Conservation (phyloP, 1,139 yeast species). For the Debaryomycetaceae sp. region DNA sequence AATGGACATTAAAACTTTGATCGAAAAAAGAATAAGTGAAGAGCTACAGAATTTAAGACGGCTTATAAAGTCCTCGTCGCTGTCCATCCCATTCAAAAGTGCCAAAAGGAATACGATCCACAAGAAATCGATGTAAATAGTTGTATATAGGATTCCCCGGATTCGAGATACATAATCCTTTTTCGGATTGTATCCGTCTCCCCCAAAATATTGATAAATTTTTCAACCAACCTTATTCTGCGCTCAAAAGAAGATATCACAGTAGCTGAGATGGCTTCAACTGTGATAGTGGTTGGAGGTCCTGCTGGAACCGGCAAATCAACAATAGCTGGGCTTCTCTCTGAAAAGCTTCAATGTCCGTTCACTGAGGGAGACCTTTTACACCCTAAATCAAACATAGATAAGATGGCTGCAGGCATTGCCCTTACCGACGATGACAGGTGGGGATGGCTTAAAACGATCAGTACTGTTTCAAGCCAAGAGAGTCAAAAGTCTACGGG, state of each 20-base stretch:
- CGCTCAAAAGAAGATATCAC: not conserved
- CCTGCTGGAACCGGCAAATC: slow-evolving; percentile 95
- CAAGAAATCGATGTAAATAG: not conserved
- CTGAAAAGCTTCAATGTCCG: slow-evolving; percentile 43
- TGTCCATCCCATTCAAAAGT: not conserved
- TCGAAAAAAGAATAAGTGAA: slow-evolving; percentile 64
- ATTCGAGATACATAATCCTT: not conserved
- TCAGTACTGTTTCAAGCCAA: slow-evolving; percentile 42
- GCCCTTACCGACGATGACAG: slow-evolving; percentile 88
- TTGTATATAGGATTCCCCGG: not conserved
- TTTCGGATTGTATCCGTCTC: no score
- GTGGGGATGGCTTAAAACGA: slow-evolving; percentile 75
- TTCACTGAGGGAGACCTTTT: slow-evolving; percentile 83
- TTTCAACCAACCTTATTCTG: no score
- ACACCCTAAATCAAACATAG: slow-evolving; percentile 71
- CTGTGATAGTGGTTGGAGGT: slow-evolving; percentile 62
- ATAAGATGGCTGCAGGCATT: slow-evolving; percentile 75
- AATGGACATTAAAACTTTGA: slow-evolving; percentile 56
- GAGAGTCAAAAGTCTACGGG: slow-evolving; percentile 28
- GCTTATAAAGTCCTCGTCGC: slow-evolving; percentile 10
- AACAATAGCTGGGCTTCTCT: slow-evolving; percentile 61
- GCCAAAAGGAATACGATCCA: not conserved
- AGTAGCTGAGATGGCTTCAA: slow-evolving; percentile 4
- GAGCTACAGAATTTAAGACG: slow-evolving; percentile 47
- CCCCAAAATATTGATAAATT: no score